These are phyloP conservation scores for Byssoonygena ceratinophila DNA, from an alignment of 2,329 filamentous ascomycete genomes.

Conservation along the genomic window DNA sequence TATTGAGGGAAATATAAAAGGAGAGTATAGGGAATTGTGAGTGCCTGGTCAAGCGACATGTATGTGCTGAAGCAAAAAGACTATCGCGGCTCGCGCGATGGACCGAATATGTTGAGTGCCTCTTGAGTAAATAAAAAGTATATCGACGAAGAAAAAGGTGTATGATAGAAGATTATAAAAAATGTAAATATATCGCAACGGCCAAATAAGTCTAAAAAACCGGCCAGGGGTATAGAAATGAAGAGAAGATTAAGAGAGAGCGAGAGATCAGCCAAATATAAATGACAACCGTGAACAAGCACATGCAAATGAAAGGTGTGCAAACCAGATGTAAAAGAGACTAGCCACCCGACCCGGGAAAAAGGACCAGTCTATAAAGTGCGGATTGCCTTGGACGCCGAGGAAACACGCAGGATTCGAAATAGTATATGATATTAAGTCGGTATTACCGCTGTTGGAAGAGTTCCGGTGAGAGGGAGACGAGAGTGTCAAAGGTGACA, in stretches of 20 bases:
- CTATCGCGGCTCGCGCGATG: conserved; percentile 6
- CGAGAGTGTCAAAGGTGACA: not conserved
- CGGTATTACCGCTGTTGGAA: not conserved
- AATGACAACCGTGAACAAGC: not conserved
- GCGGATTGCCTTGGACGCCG: conserved; percentile 6
- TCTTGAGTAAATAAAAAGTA: conserved; percentile 1
- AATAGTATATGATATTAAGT: not conserved
- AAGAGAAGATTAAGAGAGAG: conserved; percentile 3
- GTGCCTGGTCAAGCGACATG: conserved; percentile 5
- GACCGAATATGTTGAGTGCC: not conserved
- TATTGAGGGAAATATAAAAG: not conserved
- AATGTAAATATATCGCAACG: conserved; percentile 3
- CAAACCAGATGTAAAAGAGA: not conserved
- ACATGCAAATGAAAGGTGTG: conserved; percentile 2
- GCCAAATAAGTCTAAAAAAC: not conserved
- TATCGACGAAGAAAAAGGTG: not conserved
- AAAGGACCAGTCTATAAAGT: conserved; percentile 8
- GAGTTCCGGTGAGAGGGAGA: not conserved
- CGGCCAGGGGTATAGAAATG: conserved; percentile 11
- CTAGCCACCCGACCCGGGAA: conserved; percentile 1
- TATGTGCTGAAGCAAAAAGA: not conserved
- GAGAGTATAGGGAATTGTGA: conserved; percentile 1
- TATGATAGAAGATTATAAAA: conserved; percentile 3
- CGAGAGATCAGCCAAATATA: not conserved
- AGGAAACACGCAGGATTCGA: conserved; percentile 3